Evolutionary conservation across 805 yeast genomes (phyloP).

Genomic region (Barnettozyma sucrosica): DNA sequence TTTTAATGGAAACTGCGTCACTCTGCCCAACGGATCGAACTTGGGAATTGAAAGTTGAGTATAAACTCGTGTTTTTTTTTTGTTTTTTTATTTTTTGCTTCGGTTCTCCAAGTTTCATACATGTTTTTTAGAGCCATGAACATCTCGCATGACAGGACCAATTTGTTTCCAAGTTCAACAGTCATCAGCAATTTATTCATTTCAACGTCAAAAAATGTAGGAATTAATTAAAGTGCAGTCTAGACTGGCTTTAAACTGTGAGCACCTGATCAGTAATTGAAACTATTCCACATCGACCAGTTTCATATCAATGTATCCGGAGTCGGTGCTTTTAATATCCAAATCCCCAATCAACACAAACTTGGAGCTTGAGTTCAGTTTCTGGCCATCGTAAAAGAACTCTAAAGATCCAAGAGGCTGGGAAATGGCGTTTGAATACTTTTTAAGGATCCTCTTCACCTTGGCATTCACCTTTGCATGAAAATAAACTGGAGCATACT

Average conservation of each 20-base stretch:
- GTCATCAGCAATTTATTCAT: too few species aligned
- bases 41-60: not conserved
- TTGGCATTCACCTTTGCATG: not conserved
- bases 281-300: not conserved
- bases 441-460: constrained; percentile 5
- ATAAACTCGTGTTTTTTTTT: not conserved
- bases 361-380: not conserved
- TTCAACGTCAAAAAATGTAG: too few species aligned
- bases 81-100: not conserved
- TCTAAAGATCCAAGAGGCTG: not conserved
- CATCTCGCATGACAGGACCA: too few species aligned
- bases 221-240: too few species aligned
- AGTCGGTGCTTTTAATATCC: not conserved
- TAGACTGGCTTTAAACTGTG: too few species aligned
- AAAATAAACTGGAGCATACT: constrained; percentile 18
- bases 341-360: not conserved
- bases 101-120: too few species aligned
- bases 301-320: not conserved
- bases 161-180: too few species aligned
- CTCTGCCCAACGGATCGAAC: not conserved
- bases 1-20: not conserved
- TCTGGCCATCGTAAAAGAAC: not conserved
- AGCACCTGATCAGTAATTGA: not conserved
- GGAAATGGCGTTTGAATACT: not conserved
- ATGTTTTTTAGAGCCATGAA: too few species aligned